Evolutionary conservation across 768 basidiomycete species (phyloP).

Genomic region (Hypholoma fasciculare): DNA sequence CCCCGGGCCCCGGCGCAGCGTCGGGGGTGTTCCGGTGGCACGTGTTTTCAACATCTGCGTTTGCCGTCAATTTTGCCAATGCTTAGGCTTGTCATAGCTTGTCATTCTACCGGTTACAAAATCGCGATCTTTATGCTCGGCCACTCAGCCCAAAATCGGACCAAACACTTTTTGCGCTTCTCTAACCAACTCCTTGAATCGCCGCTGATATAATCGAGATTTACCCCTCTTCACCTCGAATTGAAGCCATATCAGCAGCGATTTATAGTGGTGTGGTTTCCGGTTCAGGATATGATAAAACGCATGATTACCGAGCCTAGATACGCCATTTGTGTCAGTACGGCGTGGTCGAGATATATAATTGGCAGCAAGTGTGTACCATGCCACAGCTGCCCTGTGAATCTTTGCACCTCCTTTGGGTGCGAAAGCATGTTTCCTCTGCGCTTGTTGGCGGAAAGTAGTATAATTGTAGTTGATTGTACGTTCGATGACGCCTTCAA

Average conservation of each 20-base stretch:
- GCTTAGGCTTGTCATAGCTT: no score
- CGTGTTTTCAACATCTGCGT: background rate
- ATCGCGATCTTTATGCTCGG: background rate
- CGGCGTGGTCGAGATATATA: background rate
- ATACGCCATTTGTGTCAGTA: background rate
- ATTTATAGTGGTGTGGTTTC: constrained; percentile 48
- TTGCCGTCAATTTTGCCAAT: background rate
- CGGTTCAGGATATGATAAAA: constrained; percentile 65
- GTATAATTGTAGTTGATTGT: constrained; percentile 58
- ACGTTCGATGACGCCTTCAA: constrained; percentile 60
- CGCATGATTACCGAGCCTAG: constrained; percentile 81
- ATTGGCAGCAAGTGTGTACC: constrained; percentile 42
- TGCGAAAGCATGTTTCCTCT: constrained; percentile 9
- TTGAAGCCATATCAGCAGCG: constrained; percentile 47
- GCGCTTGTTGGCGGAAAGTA: constrained; percentile 47
- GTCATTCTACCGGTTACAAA: no score
- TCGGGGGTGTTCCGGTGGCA: no score
- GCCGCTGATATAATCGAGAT: constrained; percentile 39
- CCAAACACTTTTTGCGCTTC: constrained; percentile 38
- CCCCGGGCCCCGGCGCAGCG: no score
- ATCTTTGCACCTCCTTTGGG: constrained; percentile 32
- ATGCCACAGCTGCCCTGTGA: constrained; percentile 52
- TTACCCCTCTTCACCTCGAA: constrained; percentile 51
- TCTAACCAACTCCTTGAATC: constrained; percentile 48
- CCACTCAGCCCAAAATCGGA: constrained; percentile 15